Conservation (phyloP, 2,329 filamentous ascomycete genomes). For the Ascochyta viciae-villosae region DNA sequence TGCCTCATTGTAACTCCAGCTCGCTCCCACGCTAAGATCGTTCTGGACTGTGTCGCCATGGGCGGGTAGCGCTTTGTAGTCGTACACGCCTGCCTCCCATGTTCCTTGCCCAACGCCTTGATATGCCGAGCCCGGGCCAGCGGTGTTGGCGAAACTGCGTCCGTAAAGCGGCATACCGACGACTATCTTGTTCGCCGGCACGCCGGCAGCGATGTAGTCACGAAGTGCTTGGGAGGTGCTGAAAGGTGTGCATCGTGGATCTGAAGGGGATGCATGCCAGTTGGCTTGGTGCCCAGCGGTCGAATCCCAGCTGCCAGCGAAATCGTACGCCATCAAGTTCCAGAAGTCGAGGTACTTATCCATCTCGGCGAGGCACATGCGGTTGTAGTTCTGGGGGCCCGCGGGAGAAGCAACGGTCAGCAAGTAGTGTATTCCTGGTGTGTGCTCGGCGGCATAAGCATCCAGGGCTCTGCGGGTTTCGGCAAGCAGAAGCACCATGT, state of each 20-base stretch:
- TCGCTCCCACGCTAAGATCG: slow-evolving; percentile 34
- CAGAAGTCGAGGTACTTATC: slow-evolving; percentile 59
- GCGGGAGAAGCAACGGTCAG: slow-evolving; percentile 57
- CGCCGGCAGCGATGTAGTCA: slow-evolving; percentile 43
- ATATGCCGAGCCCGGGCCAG: slow-evolving; percentile 43
- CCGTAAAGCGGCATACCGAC: slow-evolving; percentile 50
- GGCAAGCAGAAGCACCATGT: slow-evolving; percentile 44
- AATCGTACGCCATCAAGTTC: slow-evolving; percentile 87
- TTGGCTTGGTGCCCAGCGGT: slow-evolving; percentile 46
- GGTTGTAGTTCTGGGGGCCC: slow-evolving; percentile 54
- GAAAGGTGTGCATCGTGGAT: slow-evolving; percentile 43
- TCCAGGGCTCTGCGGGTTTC: slow-evolving; percentile 48
- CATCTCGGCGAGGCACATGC: slow-evolving; percentile 54
- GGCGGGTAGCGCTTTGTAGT: slow-evolving; percentile 46
- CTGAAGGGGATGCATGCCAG: slow-evolving; percentile 31
- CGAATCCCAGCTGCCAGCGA: slow-evolving; percentile 50
- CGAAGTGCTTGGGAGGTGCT: slow-evolving; percentile 41
- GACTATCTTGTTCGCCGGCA: slow-evolving; percentile 44
- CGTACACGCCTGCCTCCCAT: slow-evolving; percentile 47
- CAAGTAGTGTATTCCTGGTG: slow-evolving; percentile 52
- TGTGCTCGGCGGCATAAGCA: slow-evolving; percentile 50
- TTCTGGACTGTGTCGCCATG: slow-evolving; percentile 31
- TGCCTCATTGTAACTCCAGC: slow-evolving; percentile 40
- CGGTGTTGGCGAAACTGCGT: slow-evolving; percentile 44
- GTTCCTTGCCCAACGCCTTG: slow-evolving; percentile 41